Percentiles rank a stretch among this genome's conserved stretches.
Evolutionary conservation across 1,284 basidiomycete genomes (phyloP).

Genomic region (Garcileccinum viscosum): DNA sequence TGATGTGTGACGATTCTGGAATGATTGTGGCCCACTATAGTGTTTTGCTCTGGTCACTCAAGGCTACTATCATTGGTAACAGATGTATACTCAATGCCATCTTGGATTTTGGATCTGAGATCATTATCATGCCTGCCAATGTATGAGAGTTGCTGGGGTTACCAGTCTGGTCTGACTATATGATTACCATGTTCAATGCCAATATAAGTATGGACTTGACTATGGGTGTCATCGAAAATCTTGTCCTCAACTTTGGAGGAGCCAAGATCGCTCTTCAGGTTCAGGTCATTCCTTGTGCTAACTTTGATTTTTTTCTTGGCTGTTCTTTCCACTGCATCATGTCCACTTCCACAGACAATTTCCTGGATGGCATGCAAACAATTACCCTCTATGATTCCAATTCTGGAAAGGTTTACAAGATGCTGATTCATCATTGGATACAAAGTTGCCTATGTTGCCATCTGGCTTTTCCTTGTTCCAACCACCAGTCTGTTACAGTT

Average conservation of each 20-base stretch:
- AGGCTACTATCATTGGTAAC: background rate
- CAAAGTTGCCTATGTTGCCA: no score
- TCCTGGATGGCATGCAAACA: no score
- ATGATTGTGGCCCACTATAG: no score
- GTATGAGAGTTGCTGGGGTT: background rate
- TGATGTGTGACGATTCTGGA: no score
- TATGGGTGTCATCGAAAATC: background rate
- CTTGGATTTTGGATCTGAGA: background rate
- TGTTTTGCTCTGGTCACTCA: no score
- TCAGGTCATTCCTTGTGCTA: background rate
- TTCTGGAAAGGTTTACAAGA: no score
- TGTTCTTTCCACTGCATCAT: background rate
- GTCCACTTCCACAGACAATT: no score
- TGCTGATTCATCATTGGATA: no score
- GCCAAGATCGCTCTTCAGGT: background rate
- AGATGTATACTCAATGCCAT: background rate
- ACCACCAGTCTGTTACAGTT: no score
- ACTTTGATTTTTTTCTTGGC: background rate
- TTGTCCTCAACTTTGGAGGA: background rate
- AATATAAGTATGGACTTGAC: background rate
- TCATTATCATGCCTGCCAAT: background rate
- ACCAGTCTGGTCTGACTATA: background rate
- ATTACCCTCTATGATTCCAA: no score
- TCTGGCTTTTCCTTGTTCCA: no score
- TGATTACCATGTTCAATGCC: background rate